A percentile compares a stretch with the other conserved stretches of the same genome.
Evolutionary conservation across 2,329 filamentous ascomycete species (phyloP).

Genomic region (Daldinia sp.): DNA sequence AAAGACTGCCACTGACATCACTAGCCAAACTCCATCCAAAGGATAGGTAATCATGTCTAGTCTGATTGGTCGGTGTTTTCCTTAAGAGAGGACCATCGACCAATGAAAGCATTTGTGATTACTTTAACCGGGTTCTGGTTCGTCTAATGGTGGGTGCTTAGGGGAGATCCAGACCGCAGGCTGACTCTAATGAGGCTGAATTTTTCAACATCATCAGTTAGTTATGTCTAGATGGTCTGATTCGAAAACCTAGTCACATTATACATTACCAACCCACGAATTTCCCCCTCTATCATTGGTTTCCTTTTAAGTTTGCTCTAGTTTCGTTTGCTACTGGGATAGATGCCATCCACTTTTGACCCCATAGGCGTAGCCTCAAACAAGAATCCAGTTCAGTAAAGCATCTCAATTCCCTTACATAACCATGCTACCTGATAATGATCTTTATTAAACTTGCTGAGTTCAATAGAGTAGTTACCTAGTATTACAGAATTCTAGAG

Average conservation of each 20-base stretch:
- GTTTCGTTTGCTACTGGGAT: not conserved
- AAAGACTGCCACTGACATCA: conserved; percentile 35
- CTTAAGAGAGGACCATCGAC: conserved; percentile 2
- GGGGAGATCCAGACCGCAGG: conserved; percentile 20
- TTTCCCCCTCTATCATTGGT: conserved; percentile 20
- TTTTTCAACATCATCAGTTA: conserved; percentile 20
- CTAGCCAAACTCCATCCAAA: conserved; percentile 17
- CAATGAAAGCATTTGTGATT: conserved; percentile 40
- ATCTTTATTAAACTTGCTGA: too few species aligned
- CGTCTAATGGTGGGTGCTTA: conserved; percentile 4
- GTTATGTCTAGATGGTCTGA: conserved; percentile 23
- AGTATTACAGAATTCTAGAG: too few species aligned
- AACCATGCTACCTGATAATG: not conserved
- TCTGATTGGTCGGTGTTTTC: conserved; percentile 31
- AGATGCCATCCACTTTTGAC: not conserved
- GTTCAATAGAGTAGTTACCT: too few species aligned
- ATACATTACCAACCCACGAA: conserved; percentile 4
- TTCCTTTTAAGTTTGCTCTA: conserved; percentile 11
- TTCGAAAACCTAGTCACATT: conserved; percentile 7
- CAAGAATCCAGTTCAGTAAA: not conserved
- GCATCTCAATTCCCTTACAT: not conserved
- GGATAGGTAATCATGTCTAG: conserved; percentile 39
- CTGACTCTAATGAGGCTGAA: conserved; percentile 24
- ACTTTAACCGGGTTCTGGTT: conserved; percentile 18
- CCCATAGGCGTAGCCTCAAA: not conserved